A percentile compares a stretch with the other conserved stretches of the same genome.
phyloP scores from a whole-genome alignment of 345 rosid genomes.

The Pistacia atlantica region DNA sequence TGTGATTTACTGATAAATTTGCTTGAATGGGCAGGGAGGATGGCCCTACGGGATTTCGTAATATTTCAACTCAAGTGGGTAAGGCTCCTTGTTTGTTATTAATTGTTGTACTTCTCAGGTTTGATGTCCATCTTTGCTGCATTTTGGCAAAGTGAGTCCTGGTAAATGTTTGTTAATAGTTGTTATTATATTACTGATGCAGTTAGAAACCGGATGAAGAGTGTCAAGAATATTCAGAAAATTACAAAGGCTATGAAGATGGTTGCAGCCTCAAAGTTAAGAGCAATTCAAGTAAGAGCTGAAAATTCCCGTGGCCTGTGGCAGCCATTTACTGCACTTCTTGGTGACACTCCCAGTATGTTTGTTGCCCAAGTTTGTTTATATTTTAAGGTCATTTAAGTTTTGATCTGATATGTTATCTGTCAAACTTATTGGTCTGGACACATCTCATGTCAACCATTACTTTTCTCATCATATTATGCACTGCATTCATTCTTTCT shows the following conservation, averaged over 20 bases:
- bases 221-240: conserved; percentile 95
- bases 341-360: conserved; percentile 72
- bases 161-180: conserved; percentile 8
- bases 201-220: conserved; percentile 98
- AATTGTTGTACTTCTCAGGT: not conserved
- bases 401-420: not conserved
- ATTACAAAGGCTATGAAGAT: conserved; percentile 99
- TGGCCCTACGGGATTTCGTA: conserved; percentile 65
- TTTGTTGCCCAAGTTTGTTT: not conserved
- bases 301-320: conserved; percentile 98
- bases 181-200: conserved; percentile 31
- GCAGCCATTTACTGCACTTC: conserved; percentile 89
- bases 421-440: not conserved
- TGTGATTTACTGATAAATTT: conserved; percentile 11
- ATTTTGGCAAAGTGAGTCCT: not conserved
- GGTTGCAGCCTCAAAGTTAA: conserved; percentile 99
- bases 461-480: too few relatives aligned
- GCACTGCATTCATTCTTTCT: too few relatives aligned
- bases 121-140: not conserved
- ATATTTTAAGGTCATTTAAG: not conserved
- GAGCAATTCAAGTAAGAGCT: conserved; percentile 76
- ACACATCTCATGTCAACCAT: too few relatives aligned
- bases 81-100: conserved; percentile 29
- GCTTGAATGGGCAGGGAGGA: conserved; percentile 67
- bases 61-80: conserved; percentile 92